Percentiles rank a stretch among this genome's conserved stretches.
phyloP scores from a whole-genome alignment of 2,329 filamentous ascomycete species.

The Daldinia sp. region DNA sequence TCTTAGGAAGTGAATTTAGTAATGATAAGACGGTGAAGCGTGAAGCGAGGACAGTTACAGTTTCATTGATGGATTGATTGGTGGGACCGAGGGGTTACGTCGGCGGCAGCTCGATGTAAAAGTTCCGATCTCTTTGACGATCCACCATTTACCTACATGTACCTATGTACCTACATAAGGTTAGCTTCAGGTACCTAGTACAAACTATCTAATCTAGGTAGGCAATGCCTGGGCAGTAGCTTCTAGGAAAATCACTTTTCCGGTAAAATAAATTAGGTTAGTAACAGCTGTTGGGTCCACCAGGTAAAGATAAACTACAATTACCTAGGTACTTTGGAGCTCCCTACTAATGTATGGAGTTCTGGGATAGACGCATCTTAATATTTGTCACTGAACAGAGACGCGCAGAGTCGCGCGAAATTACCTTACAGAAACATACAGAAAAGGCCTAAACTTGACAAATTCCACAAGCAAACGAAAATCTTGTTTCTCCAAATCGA shows the following conservation, averaged over 20 bases:
- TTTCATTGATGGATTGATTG: not conserved
- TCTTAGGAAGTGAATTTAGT: not conserved
- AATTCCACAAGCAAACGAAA: not conserved
- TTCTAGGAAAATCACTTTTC: slow-evolving; percentile 30
- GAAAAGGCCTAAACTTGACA: not conserved
- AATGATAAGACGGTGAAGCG: not conserved
- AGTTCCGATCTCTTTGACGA: not conserved
- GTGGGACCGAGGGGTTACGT: slow-evolving; percentile 7
- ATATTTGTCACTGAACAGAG: not conserved
- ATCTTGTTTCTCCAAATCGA: not conserved
- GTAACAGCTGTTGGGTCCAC: not conserved
- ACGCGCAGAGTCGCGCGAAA: slow-evolving; percentile 5
- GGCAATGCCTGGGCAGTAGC: not conserved
- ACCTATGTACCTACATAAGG: too few species aligned
- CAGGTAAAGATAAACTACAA: not conserved
- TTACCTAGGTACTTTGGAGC: slow-evolving; percentile 11
- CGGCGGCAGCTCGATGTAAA: not conserved
- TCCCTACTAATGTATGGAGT: not conserved
- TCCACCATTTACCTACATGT: too few species aligned
- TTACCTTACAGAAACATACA: not conserved
- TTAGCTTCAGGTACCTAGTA: too few species aligned
- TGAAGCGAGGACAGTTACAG: not conserved
- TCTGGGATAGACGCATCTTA: slow-evolving; percentile 1
- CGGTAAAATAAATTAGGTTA: slow-evolving; percentile 1
- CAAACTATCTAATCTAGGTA: too few species aligned